Evolutionary conservation across 768 basidiomycete species (phyloP), one percentile per base, ranked within the genome.

Genomic region (Xerocomellus dryophilus): DNA sequence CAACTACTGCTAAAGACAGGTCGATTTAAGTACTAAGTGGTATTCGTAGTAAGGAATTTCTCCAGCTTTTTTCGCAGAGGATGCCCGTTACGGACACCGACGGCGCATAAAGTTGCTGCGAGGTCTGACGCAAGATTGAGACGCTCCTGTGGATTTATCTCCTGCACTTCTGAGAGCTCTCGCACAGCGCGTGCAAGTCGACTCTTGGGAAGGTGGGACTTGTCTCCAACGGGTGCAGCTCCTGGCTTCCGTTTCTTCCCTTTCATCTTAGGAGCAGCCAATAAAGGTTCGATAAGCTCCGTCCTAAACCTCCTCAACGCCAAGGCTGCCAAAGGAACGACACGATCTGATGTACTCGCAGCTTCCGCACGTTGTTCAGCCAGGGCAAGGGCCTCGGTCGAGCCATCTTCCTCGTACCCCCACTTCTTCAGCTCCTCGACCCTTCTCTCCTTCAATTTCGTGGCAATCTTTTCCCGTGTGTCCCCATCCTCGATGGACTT

Each of bases 281-380:
- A 72, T 31, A 90, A 66, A 20, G 84, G 85, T 58, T 89, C 88
- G 51, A 89, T 72, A 58, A 88, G 78, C 65, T 89, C 87, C 39
- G 77, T 81, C 63, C 88, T 79, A 64, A 90, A 90, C 40, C 85
- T 78, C 41, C 88, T 81, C 67, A 81, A 77, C 43, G 86, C 88
- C 43, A 89, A 75, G 47, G 86, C 78, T 34, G 76, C 63, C 53
- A 90, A 70, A 18, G 81, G 80, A 53, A 90, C 78, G 62, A 89
- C 72, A 44, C 88, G 84, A 61, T 88, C 85, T 21, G 71, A 67
- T 43, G 81, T 60, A 61, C 88, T 90, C 46, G 85, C 86, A 5
- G 88, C 86, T 69, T 90, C 88, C 31, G 86, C 88, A 62, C 80
- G 81, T 15, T 83, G 79, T 68, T 90, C 87, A 25, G 86, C 85